A percentile compares a stretch with the other conserved stretches of the same genome.
phyloP scores from a whole-genome alignment of 345 rosid genomes.

The Populus deltoides region DNA sequence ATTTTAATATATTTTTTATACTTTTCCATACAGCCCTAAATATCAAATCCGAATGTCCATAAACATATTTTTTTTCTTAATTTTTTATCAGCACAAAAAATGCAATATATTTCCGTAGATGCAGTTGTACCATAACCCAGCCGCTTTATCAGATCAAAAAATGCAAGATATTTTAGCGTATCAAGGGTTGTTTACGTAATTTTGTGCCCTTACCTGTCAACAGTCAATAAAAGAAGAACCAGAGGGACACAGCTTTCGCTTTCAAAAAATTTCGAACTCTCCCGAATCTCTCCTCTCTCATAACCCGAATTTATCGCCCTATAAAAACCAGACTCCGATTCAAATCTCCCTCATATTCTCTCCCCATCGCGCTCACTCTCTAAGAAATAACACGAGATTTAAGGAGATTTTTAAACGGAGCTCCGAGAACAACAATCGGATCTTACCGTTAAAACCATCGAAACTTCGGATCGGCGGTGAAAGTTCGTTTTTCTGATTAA shows the following conservation, averaged over 20 bases:
- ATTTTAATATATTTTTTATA: too few species aligned
- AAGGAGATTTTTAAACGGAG: conserved; percentile 9
- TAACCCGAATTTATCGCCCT: not conserved
- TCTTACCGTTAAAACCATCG: not conserved
- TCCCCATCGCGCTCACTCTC: too few species aligned
- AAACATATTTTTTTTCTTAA: too few species aligned
- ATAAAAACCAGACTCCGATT: not conserved
- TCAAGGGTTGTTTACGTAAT: not conserved
- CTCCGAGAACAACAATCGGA: conserved; percentile 1
- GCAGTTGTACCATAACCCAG: not conserved
- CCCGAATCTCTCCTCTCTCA: conserved; percentile 11
- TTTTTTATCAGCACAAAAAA: too few species aligned
- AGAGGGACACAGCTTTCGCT: conserved; percentile 17
- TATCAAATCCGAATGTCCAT: too few species aligned
- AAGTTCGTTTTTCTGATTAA: conserved; percentile 52
- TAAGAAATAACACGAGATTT: not conserved
- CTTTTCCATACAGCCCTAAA: too few species aligned
- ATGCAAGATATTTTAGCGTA: not conserved
- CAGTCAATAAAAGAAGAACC: not conserved
- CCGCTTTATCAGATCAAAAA: not conserved
- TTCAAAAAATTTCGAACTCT: conserved; percentile 19
- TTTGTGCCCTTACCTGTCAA: not conserved
- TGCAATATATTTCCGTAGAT: not conserved
- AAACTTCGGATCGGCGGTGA: conserved; percentile 21
- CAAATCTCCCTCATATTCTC: not conserved